Percentiles rank a stretch among this genome's conserved stretches.
These are phyloP conservation scores for Leccinum boreale DNA, from an alignment of 768 basidiomycete species.

Conservation along the genomic window DNA sequence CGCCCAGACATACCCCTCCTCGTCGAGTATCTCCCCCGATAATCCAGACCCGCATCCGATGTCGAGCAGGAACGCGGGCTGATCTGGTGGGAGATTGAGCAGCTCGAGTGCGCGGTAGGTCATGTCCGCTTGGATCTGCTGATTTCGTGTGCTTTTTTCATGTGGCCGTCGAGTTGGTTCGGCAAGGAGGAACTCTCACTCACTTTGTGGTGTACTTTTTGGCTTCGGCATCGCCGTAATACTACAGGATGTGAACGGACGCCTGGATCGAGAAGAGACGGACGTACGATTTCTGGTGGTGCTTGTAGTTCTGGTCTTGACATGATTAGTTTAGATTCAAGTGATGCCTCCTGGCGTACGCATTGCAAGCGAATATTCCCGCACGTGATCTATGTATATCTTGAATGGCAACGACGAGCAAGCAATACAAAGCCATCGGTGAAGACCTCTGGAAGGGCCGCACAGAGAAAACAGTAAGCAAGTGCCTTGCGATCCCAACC, in stretches of 20 bases:
- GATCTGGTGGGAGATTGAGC: conserved; percentile 72
- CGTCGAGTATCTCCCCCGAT: conserved; percentile 93
- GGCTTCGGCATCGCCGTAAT: conserved; percentile 94
- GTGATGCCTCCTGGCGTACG: not conserved
- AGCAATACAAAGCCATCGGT: conserved; percentile 84
- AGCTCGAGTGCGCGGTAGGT: conserved; percentile 93
- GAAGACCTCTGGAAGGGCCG: conserved; percentile 96
- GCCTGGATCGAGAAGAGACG: not conserved
- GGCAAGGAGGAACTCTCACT: conserved; percentile 17
- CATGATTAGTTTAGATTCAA: conserved; percentile 42
- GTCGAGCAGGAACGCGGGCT: conserved; percentile 86
- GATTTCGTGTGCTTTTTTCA: conserved; percentile 82
- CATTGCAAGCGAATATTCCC: not conserved
- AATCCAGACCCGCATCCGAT: conserved; percentile 98
- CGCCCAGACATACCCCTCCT: conserved; percentile 90
- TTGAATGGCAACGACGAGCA: conserved; percentile 67
- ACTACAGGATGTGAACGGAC: conserved; percentile 45
- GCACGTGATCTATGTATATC: conserved; percentile 27
- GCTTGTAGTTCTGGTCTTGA: conserved; percentile 86
- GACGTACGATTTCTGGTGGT: conserved; percentile 84
- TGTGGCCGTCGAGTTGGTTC: conserved; percentile 8
- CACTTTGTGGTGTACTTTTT: conserved; percentile 97
- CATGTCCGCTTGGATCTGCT: conserved; percentile 97
- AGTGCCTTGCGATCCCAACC: conserved; percentile 2
- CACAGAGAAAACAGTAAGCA: conserved; percentile 89